Evolutionary conservation across 495 filamentous ascomycete species (phyloP).

Genomic region (Bathelium albidoporum): DNA sequence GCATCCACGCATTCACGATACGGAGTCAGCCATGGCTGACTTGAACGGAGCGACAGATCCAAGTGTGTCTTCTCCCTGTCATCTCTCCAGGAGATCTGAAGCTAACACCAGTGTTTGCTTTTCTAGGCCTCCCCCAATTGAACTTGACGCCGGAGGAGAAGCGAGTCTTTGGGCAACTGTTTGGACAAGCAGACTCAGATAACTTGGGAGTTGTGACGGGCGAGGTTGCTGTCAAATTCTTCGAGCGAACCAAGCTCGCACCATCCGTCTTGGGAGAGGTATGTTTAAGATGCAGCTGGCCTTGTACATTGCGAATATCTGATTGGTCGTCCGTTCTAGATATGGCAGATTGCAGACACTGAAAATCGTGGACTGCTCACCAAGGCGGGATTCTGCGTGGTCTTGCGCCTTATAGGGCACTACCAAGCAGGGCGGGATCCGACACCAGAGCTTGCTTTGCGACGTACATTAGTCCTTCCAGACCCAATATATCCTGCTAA

Average conservation of each 20-base stretch:
- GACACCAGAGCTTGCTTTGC: conserved; percentile 62
- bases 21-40: background rate
- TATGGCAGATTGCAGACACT: conserved; percentile 97
- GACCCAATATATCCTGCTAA: conserved; percentile 13
- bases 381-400: conserved; percentile 80
- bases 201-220: conserved; percentile 89
- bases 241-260: conserved; percentile 85
- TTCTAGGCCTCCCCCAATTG: conserved; percentile 54
- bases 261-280: conserved; percentile 84
- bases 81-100: background rate
- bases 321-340: conserved; percentile 40
- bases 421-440: conserved; percentile 79
- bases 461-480: conserved; percentile 38
- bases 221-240: conserved; percentile 93
- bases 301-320: background rate
- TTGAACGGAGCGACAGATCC: background rate
- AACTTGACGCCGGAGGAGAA: conserved; percentile 89
- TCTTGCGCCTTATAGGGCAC: conserved; percentile 87
- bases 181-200: conserved; percentile 79
- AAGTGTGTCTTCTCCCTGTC: background rate
- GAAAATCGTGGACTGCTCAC: conserved; percentile 93
- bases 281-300: conserved; percentile 23
- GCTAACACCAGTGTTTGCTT: background rate
- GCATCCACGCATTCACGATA: background rate
- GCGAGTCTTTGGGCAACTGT: conserved; percentile 82